A percentile compares a stretch with the other conserved stretches of the same genome.
These are phyloP conservation scores for Neopestalotiopsis rosae DNA, from an alignment of 2,329 filamentous ascomycete genomes.

Conservation along the genomic window DNA sequence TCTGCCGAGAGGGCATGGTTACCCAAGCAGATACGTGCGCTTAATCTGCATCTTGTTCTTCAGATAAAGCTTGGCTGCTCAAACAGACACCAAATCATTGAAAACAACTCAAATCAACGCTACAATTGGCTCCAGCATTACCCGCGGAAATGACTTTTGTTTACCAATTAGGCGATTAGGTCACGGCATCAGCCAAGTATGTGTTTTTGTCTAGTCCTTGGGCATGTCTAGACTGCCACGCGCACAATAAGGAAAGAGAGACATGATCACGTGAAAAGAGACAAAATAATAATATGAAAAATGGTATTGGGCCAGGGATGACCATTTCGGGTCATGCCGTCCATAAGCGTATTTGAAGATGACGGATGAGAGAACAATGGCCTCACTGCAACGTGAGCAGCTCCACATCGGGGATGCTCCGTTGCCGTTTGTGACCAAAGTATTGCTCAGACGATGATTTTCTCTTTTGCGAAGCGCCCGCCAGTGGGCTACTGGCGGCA, in stretches of 20 bases:
- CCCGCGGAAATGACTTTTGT: not conserved
- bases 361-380: conserved; percentile 16
- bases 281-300: conserved; percentile 50
- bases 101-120: not conserved
- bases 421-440: conserved; percentile 58
- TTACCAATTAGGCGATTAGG: not conserved
- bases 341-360: conserved; percentile 33
- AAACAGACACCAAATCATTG: not conserved
- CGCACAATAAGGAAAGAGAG: conserved; percentile 22
- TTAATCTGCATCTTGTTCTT: not conserved
- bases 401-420: conserved; percentile 64
- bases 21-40: not conserved
- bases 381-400: conserved; percentile 16
- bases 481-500: conserved; percentile 54
- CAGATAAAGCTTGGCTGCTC: not conserved
- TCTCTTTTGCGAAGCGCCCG: conserved; percentile 56
- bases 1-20: not conserved
- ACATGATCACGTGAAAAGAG: conserved; percentile 39
- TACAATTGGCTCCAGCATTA: not conserved
- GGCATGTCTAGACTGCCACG: not conserved
- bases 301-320: conserved; percentile 45
- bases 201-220: conserved; percentile 12
- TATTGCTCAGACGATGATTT: conserved; percentile 55
- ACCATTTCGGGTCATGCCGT: conserved; percentile 33
- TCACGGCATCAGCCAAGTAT: not conserved